phyloP scores from a whole-genome alignment of 2,329 filamentous ascomycete genomes.

The Arthroderma sp. region DNA sequence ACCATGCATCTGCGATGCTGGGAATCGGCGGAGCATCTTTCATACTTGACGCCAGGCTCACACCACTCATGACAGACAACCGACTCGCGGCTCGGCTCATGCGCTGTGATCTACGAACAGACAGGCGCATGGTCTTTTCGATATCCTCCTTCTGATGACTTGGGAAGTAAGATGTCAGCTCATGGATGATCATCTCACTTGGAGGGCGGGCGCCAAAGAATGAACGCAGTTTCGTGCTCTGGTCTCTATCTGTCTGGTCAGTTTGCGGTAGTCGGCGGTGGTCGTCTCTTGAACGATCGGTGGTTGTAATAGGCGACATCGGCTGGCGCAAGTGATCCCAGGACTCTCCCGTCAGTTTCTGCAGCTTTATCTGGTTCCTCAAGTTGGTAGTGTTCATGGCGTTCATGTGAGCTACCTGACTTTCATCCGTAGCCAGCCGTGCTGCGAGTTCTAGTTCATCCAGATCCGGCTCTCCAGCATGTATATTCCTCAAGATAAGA shows the following conservation, averaged over 20 bases:
- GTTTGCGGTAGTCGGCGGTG: constrained; percentile 28
- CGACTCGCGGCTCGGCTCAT: constrained; percentile 87
- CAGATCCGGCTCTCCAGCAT: constrained; percentile 75
- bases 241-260: constrained; percentile 12
- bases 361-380: constrained; percentile 73
- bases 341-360: constrained; percentile 77
- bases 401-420: constrained; percentile 56
- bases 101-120: constrained; percentile 77
- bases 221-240: constrained; percentile 34
- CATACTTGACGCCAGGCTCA: constrained; percentile 83
- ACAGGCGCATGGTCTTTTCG: constrained; percentile 86
- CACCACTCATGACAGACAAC: constrained; percentile 82
- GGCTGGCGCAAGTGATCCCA: constrained; percentile 79
- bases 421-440: constrained; percentile 79
- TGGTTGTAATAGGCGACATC: constrained; percentile 55
- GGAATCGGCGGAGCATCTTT: constrained; percentile 90
- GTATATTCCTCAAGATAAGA: constrained; percentile 83
- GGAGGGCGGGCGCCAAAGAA: constrained; percentile 90
- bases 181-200: constrained; percentile 93
- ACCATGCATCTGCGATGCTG: constrained; percentile 88
- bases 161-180: constrained; percentile 93
- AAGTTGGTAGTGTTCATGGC: constrained; percentile 52
- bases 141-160: constrained; percentile 90
- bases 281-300: constrained; percentile 34
- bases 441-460: constrained; percentile 79